phyloP scores from a whole-genome alignment of 768 basidiomycete genomes.

The Psilocybe cyanescens region DNA sequence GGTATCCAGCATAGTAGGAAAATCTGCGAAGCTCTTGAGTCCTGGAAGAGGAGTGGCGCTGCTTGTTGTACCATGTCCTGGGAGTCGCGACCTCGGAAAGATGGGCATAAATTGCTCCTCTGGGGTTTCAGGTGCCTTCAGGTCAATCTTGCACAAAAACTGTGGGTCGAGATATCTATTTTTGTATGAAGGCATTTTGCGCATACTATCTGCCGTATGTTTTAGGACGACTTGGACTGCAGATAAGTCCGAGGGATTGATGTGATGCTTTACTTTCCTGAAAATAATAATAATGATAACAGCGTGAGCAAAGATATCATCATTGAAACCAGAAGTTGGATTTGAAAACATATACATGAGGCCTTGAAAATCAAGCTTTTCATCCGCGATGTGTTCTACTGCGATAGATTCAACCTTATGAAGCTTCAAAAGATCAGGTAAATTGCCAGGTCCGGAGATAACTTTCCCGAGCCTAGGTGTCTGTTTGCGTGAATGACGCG shows the following conservation, averaged over 20 bases:
- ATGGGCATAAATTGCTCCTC: slow-evolving; percentile 36
- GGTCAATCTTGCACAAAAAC: slow-evolving; percentile 14
- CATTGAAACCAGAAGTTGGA: neutral
- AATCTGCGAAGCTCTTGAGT: slow-evolving; percentile 14
- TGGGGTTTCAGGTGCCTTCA: neutral
- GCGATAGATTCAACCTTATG: slow-evolving; percentile 25
- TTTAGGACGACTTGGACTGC: slow-evolving; percentile 23
- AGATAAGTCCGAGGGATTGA: slow-evolving; percentile 27
- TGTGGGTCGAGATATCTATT: slow-evolving; percentile 29
- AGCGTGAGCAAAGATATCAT: neutral
- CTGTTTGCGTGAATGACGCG: slow-evolving; percentile 47
- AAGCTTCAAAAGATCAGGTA: slow-evolving; percentile 6
- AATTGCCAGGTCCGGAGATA: slow-evolving; percentile 8
- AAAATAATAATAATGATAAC: neutral
- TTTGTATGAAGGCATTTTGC: slow-evolving; percentile 21
- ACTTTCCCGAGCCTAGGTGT: slow-evolving; percentile 46
- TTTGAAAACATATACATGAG: slow-evolving; percentile 23
- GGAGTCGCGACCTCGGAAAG: slow-evolving; percentile 42
- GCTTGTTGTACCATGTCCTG: slow-evolving; percentile 16
- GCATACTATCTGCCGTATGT: slow-evolving; percentile 23
- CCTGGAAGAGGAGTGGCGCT: neutral
- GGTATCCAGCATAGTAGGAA: slow-evolving; percentile 4
- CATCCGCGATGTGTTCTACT: slow-evolving; percentile 25
- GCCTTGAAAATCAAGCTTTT: slow-evolving; percentile 22
- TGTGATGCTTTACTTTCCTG: slow-evolving; percentile 29